Conservation (phyloP, 768 basidiomycete species). For the Crassisporium funariophilum region DNA sequence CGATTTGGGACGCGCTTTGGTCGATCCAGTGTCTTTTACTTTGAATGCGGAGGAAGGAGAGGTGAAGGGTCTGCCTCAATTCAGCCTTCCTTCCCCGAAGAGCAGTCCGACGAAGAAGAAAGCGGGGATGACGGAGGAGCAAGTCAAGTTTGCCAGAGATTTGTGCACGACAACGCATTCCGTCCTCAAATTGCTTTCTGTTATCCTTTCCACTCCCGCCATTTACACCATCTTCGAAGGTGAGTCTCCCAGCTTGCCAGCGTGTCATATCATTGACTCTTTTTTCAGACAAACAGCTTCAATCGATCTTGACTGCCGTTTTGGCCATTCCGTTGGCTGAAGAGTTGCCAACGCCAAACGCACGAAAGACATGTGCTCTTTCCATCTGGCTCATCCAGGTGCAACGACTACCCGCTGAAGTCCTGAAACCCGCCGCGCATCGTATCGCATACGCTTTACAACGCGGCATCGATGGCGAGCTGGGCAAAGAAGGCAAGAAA, state of each 20-base stretch:
- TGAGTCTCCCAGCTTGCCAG: slow-evolving; percentile 29
- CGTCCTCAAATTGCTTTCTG: slow-evolving; percentile 64
- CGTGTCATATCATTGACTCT: slow-evolving; percentile 10
- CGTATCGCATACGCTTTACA: slow-evolving; percentile 72
- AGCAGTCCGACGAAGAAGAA: slow-evolving; percentile 68
- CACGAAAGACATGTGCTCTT: slow-evolving; percentile 83
- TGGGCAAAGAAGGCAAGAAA: slow-evolving; percentile 89
- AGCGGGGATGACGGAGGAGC: slow-evolving; percentile 73
- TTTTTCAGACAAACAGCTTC: slow-evolving; percentile 56
- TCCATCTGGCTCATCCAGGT: slow-evolving; percentile 74
- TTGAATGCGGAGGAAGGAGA: slow-evolving; percentile 27
- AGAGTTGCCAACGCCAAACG: slow-evolving; percentile 76
- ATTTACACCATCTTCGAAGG: slow-evolving; percentile 64
- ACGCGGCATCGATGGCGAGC: slow-evolving; percentile 79
- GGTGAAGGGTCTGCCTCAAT: slow-evolving; percentile 25
- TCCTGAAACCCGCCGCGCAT: slow-evolving; percentile 63
- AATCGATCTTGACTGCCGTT: slow-evolving; percentile 59
- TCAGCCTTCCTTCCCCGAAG: slow-evolving; percentile 65
- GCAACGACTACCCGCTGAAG: slow-evolving; percentile 64
- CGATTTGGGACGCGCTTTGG: slow-evolving; percentile 66
- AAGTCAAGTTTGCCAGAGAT: slow-evolving; percentile 79
- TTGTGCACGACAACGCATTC: slow-evolving; percentile 73
- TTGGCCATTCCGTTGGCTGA: slow-evolving; percentile 73
- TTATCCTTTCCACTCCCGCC: slow-evolving; percentile 62
- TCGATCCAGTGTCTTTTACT: slow-evolving; percentile 47